Base-by-base conservation (phyloP, 371 early-diverging fungal species). In the Apophysomyces elegans region DNA sequence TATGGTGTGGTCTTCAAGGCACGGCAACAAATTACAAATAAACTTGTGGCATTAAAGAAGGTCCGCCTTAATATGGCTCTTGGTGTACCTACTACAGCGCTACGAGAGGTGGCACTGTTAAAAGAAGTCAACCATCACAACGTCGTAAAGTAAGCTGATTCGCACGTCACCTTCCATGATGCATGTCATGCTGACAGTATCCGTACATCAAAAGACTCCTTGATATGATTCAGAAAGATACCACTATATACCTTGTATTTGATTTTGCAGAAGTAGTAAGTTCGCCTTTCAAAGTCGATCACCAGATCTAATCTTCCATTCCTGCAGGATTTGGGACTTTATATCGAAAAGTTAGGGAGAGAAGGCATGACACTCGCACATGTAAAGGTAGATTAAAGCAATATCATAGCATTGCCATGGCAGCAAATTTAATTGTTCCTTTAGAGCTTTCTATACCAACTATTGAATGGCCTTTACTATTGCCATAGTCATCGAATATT, bases 1-100 rank as follows among this genome's bases (percentile, higher is more conserved):
- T 97, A 96, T 61, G 97, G 97, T 41, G 95, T 98, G 41, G 99
- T 99, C 7, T 98, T 95, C 84, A 97, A 96, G 79, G 98, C 94
- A 32, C 73, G 70, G 63, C 88, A 95, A 64, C 84, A 82, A 71
- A 70, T 72, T 1, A 93, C 90, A 21, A 93, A 93, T 16, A 65
- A 74, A 18, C 79, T 91, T 14, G 97, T 98, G 12, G 99, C 99
- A 21, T 66, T 99, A 58, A 98, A 98, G 79, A 96, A 96, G 76
- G 94, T 99, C 63, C 84, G 96, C 32, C 76, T 96, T 5, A 95
- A 94, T 64, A 84, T 92, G 14, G 92, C 94, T 66, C 96, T 96
- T 79, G 99, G 99, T 54, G 93, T 98, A 6, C 96, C 98, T 4
- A 90, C 92, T 5, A 95, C 95, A 0, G 91, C 96, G 32, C 93